Evolutionary conservation across 2,329 filamentous ascomycete genomes (phyloP).

Genomic region (Fusarium sacchari): DNA sequence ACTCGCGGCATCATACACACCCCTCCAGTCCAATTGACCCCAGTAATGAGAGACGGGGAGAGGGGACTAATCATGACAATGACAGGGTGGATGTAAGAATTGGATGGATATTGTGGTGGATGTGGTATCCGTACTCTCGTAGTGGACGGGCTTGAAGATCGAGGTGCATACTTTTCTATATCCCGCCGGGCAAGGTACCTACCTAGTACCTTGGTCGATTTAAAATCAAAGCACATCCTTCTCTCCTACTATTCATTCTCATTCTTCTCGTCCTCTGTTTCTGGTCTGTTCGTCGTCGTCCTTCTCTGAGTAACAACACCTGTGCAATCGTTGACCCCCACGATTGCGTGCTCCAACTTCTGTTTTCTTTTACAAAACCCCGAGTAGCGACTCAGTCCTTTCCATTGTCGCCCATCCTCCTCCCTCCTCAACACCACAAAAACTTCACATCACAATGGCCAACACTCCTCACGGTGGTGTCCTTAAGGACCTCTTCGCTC

Average conservation of each 20-base stretch:
- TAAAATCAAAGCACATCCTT: constrained; percentile 34
- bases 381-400: constrained; percentile 18
- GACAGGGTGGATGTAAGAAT: constrained; percentile 39
- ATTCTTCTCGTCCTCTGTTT: constrained; percentile 17
- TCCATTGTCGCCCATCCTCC: constrained; percentile 2
- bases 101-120: constrained; percentile 8
- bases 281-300: constrained; percentile 17
- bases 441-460: constrained; percentile 61
- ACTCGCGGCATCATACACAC: constrained; percentile 14
- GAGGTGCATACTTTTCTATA: constrained; percentile 19
- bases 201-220: too few species aligned
- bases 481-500: constrained; percentile 96
- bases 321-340: constrained; percentile 40
- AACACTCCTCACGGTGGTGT: constrained; percentile 86
- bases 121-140: constrained; percentile 15
- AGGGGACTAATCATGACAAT: constrained; percentile 33
- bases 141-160: constrained; percentile 30
- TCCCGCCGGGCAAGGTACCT: constrained; percentile 8
- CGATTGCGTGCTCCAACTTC: constrained; percentile 48
- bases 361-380: constrained; percentile 23
- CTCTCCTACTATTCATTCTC: constrained; percentile 8
- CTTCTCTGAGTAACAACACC: constrained; percentile 23
- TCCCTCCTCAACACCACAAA: constrained; percentile 4
- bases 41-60: constrained; percentile 28
- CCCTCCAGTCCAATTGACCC: constrained; percentile 27